Evolutionary conservation across 2,329 filamentous ascomycete species (phyloP).

Genomic region (Graphium sp.): DNA sequence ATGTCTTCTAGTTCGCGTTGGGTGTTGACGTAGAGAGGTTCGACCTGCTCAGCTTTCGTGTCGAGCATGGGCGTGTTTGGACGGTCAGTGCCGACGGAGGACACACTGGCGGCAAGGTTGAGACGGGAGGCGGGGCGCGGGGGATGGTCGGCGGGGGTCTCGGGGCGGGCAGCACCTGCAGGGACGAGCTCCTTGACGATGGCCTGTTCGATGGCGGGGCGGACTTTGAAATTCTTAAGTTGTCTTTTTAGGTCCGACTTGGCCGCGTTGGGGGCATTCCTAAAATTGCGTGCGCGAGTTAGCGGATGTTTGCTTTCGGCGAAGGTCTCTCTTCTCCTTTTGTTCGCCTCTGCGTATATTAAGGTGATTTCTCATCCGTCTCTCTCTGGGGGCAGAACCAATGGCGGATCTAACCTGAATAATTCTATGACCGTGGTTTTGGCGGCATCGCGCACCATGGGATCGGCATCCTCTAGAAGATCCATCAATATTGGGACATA

Average conservation of each 20-base stretch:
- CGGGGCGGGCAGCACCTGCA: constrained; percentile 18
- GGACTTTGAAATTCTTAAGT: constrained; percentile 67
- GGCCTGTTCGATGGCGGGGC: constrained; percentile 68
- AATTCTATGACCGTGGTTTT: constrained; percentile 74
- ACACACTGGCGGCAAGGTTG: constrained; percentile 30
- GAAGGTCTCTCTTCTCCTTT: not conserved
- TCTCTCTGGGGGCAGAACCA: not conserved
- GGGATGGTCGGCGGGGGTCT: constrained; percentile 20
- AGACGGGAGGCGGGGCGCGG: constrained; percentile 21
- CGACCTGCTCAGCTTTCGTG: constrained; percentile 48
- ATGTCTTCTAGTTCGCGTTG: constrained; percentile 77
- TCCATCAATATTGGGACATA: constrained; percentile 77
- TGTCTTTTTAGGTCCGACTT: constrained; percentile 83
- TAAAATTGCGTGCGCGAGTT: constrained; percentile 14
- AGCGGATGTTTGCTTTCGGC: not conserved
- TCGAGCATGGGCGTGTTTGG: constrained; percentile 48
- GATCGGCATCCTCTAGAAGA: constrained; percentile 78
- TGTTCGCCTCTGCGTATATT: too few species aligned
- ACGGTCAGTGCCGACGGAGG: constrained; percentile 28
- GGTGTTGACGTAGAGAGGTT: constrained; percentile 72
- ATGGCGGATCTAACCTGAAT: constrained; percentile 43
- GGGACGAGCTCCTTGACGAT: constrained; percentile 62
- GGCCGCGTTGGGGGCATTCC: constrained; percentile 62
- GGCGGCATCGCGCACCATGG: constrained; percentile 69
- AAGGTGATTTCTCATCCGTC: too few species aligned